These are phyloP conservation scores for Chaetomium tenue DNA, from an alignment of 495 filamentous ascomycete species.

Conservation along the genomic window DNA sequence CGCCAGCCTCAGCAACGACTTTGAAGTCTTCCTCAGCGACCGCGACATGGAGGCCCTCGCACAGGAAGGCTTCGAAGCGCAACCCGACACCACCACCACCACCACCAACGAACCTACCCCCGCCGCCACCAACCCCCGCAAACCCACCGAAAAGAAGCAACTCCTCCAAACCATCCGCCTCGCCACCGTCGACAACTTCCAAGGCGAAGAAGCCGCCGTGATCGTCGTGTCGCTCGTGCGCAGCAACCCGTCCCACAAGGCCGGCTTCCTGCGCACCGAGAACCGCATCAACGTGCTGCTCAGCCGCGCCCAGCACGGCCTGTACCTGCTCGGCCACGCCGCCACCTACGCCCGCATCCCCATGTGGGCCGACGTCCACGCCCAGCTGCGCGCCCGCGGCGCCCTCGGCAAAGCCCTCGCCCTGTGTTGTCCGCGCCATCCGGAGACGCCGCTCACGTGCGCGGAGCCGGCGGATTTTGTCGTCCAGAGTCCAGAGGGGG, in stretches of 20 bases:
- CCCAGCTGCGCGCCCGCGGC: constrained; percentile 48
- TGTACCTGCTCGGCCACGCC: constrained; percentile 81
- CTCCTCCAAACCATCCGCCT: constrained; percentile 62
- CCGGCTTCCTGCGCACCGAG: constrained; percentile 69
- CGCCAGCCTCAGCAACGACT: constrained; percentile 47
- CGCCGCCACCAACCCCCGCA: neutral
- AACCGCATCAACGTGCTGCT: constrained; percentile 83
- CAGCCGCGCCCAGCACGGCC: constrained; percentile 71
- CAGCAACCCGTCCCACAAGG: constrained; percentile 61
- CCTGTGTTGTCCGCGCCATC: constrained; percentile 68
- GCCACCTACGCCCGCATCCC: constrained; percentile 53
- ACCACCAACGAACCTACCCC: constrained; percentile 6
- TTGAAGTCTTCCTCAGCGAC: constrained; percentile 65
- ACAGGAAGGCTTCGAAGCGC: constrained; percentile 42
- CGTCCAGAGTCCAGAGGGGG: constrained; percentile 64
- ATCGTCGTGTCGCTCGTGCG: constrained; percentile 80
- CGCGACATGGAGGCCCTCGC: constrained; percentile 63
- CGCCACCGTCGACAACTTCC: constrained; percentile 87
- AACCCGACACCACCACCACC: neutral
- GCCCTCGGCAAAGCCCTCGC: constrained; percentile 57
- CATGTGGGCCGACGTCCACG: constrained; percentile 70
- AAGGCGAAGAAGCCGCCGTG: constrained; percentile 78
- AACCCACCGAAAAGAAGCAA: constrained; percentile 44
- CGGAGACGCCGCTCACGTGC: constrained; percentile 54
- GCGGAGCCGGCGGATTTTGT: constrained; percentile 62